phyloP scores from a whole-genome alignment of 306 rosid species.

The Adenanthera pavonina region DNA sequence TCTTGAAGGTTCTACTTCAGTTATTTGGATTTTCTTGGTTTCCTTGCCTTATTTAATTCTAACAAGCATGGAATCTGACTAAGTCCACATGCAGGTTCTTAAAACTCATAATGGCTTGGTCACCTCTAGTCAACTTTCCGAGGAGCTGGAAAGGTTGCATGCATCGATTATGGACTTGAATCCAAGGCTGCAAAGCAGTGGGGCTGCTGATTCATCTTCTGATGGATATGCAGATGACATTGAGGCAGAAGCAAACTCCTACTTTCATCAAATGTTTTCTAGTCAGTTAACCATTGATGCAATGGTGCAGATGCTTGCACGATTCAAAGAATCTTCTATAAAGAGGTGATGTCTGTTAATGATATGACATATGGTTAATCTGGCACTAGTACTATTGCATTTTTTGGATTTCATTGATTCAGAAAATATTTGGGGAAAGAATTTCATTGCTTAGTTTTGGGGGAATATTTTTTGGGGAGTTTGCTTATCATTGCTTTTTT shows the following conservation, averaged over 20 bases:
- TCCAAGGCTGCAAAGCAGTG: slow-evolving; percentile 78
- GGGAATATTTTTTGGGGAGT: neutral
- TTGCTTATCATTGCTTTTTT: neutral
- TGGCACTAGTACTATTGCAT: slow-evolving; percentile 1
- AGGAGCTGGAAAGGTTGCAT: slow-evolving; percentile 86
- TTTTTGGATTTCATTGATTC: neutral
- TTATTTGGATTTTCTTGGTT: slow-evolving; percentile 26
- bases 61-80: slow-evolving; percentile 9
- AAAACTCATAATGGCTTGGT: slow-evolving; percentile 66
- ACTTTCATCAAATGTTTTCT: slow-evolving; percentile 93
- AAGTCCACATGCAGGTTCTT: slow-evolving; percentile 66
- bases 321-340: slow-evolving; percentile 85
- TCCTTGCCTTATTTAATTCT: slow-evolving; percentile 19
- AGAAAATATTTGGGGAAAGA: neutral
- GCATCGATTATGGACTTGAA: slow-evolving; percentile 64
- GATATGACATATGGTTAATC: slow-evolving; percentile 31
- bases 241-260: slow-evolving; percentile 87
- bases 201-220: slow-evolving; percentile 62
- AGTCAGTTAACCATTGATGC: slow-evolving; percentile 69
- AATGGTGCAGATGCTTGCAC: slow-evolving; percentile 91
- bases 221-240: slow-evolving; percentile 85
- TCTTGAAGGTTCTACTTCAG: slow-evolving; percentile 68
- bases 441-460: neutral
- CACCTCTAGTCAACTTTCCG: slow-evolving; percentile 65
- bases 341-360: slow-evolving; percentile 57